Evolutionary conservation across 2,329 filamentous ascomycete genomes (phyloP).

Genomic region (Monosporascus cannonballus): DNA sequence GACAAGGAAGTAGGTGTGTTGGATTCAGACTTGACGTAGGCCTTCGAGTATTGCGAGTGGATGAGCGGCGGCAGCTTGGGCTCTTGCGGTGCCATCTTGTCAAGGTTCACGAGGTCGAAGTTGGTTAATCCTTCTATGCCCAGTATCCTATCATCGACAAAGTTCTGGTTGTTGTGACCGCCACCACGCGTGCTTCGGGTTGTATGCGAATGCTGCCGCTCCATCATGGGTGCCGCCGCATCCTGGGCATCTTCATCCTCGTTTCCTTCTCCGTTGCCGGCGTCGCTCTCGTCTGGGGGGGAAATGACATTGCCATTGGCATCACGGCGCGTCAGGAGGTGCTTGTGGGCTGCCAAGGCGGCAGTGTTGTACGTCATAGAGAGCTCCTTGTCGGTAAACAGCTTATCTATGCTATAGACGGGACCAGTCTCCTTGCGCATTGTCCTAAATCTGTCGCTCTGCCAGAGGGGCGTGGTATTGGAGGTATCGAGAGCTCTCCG

Average conservation of each 20-base stretch:
- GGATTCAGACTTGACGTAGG: constrained; percentile 47
- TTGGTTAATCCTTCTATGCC: constrained; percentile 56
- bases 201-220: constrained; percentile 57
- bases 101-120: constrained; percentile 54
- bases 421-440: constrained; percentile 51
- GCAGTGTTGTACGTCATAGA: constrained; percentile 59
- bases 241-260: constrained; percentile 43
- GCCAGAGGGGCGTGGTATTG: constrained; percentile 56
- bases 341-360: constrained; percentile 55
- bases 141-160: constrained; percentile 50
- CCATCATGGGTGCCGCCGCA: constrained; percentile 50
- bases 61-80: constrained; percentile 54
- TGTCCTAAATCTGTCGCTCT: constrained; percentile 50
- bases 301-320: constrained; percentile 43
- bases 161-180: constrained; percentile 43
- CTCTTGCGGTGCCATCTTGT: constrained; percentile 48
- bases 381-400: constrained; percentile 66
- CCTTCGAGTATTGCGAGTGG: constrained; percentile 53
- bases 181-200: constrained; percentile 57
- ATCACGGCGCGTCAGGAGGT: constrained; percentile 52
- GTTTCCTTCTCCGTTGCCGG: constrained; percentile 45
- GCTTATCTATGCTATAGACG: constrained; percentile 61
- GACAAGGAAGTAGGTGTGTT: constrained; percentile 48
- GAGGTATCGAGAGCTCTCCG: constrained; percentile 50
- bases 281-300: constrained; percentile 48